These are phyloP conservation scores for Podospora appendiculata DNA, from an alignment of 495 filamentous ascomycete genomes.

Conservation along the genomic window DNA sequence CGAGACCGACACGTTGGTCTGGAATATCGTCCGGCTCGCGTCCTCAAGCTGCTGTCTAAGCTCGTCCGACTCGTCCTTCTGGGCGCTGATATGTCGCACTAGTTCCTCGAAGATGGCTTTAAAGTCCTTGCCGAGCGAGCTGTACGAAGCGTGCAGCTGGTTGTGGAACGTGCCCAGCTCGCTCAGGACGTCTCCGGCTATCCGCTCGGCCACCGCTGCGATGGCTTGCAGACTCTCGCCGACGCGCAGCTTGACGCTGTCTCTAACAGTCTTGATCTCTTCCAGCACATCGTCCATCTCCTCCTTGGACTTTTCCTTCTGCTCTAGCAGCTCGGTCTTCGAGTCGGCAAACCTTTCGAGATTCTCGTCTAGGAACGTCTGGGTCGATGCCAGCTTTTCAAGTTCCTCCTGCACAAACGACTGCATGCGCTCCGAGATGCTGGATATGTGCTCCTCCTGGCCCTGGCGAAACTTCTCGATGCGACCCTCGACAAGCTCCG, in stretches of 20 bases:
- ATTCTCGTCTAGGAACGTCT: slow-evolving; percentile 61
- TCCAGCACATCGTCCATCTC: slow-evolving; percentile 88
- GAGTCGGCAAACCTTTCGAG: slow-evolving; percentile 55
- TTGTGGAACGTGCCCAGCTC: slow-evolving; percentile 77
- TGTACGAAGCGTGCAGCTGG: slow-evolving; percentile 80
- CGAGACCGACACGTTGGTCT: slow-evolving; percentile 58
- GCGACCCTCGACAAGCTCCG: slow-evolving; percentile 63
- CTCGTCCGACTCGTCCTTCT: slow-evolving; percentile 67
- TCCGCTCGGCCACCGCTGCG: slow-evolving; percentile 75
- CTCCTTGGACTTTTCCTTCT: slow-evolving; percentile 64
- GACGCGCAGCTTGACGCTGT: slow-evolving; percentile 78
- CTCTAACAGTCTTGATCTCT: slow-evolving; percentile 80
- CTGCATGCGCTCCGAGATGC: slow-evolving; percentile 61
- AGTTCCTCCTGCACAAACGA: slow-evolving; percentile 66
- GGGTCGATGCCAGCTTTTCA: slow-evolving; percentile 54
- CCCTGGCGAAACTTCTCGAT: slow-evolving; percentile 59
- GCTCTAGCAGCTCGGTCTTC: slow-evolving; percentile 56
- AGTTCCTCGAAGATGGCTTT: slow-evolving; percentile 77
- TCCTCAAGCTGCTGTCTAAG: slow-evolving; percentile 61
- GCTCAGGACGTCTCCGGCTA: slow-evolving; percentile 82
- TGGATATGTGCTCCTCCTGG: slow-evolving; percentile 61
- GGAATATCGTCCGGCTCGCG: slow-evolving; percentile 57
- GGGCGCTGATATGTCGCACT: slow-evolving; percentile 61
- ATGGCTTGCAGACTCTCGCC: slow-evolving; percentile 80
- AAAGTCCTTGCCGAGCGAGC: slow-evolving; percentile 81